Conservation (phyloP, 306 rosid species). For the Cicer cuneatum region DNA sequence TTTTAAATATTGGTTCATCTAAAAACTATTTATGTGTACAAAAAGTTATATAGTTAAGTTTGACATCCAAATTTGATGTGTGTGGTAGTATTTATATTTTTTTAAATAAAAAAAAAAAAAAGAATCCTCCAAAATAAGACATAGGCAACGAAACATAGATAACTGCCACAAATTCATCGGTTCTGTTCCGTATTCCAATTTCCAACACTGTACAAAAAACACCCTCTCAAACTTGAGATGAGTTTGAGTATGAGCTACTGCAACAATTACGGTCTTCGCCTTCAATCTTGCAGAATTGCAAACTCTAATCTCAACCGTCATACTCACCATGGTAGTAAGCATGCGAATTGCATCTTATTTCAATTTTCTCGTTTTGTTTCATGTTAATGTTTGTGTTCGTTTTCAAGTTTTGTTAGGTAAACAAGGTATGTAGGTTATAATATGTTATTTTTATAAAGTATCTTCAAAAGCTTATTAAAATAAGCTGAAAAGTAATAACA, state of each 20-base stretch:
- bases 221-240: constrained; percentile 41
- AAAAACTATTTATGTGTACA: too few species aligned
- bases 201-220: not conserved
- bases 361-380: constrained; percentile 1
- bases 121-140: too few species aligned
- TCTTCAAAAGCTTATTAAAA: too few species aligned
- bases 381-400: not conserved
- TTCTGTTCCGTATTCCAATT: not conserved
- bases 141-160: constrained; percentile 3
- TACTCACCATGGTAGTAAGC: constrained; percentile 34
- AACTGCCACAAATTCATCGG: constrained; percentile 11
- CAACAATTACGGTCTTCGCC: constrained; percentile 31
- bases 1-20: too few species aligned
- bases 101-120: too few species aligned
- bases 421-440: too few species aligned
- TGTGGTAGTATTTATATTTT: too few species aligned
- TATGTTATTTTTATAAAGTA: too few species aligned
- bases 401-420: not conserved
- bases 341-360: not conserved
- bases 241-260: constrained; percentile 46
- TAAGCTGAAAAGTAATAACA: too few species aligned
- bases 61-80: too few species aligned
- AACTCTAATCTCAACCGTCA: constrained; percentile 31
- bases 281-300: constrained; percentile 40
- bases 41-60: too few species aligned